Conservation (phyloP, 2,329 filamentous ascomycete species). For the Fusarium xyrophilum region DNA sequence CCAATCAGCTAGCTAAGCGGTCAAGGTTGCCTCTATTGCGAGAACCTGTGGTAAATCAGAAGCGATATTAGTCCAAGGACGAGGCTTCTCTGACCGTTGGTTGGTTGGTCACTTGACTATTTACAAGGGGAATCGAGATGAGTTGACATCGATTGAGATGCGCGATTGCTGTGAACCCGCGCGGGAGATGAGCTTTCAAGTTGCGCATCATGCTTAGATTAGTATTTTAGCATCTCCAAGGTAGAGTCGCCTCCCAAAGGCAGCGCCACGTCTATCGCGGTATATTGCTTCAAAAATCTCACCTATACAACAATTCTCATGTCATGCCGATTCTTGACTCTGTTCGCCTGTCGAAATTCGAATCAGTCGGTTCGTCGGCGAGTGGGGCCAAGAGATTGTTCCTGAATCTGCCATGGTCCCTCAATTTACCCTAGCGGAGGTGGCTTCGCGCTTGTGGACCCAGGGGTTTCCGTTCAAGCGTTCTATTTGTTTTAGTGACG, state of each 20-base stretch:
- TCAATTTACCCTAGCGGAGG: constrained; percentile 36
- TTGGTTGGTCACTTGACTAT: constrained; percentile 30
- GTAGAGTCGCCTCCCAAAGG: neutral
- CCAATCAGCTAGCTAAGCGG: constrained; percentile 28
- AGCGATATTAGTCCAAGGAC: constrained; percentile 38
- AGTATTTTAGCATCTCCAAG: neutral
- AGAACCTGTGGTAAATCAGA: constrained; percentile 10
- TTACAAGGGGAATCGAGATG: constrained; percentile 15
- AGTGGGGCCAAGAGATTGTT: constrained; percentile 44
- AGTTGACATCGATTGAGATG: neutral
- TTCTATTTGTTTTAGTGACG: constrained; percentile 26
- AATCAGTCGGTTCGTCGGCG: constrained; percentile 37
- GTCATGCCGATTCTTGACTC: constrained; percentile 1
- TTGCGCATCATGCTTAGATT: constrained; percentile 3
- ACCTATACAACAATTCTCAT: constrained; percentile 11
- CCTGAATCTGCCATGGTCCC: constrained; percentile 41
- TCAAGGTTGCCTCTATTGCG: constrained; percentile 13
- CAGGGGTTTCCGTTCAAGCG: constrained; percentile 7
- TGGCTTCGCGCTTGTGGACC: constrained; percentile 27
- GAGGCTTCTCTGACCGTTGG: constrained; percentile 17
- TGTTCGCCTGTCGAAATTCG: constrained; percentile 14
- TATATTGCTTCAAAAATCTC: neutral
- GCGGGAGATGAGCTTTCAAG: constrained; percentile 35
- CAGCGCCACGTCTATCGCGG: neutral
- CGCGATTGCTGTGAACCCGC: constrained; percentile 14